Percentiles rank a stretch among this genome's conserved stretches.
Evolutionary conservation across 2,329 filamentous ascomycete species (phyloP).

Genomic region (Penicillium polonicum): DNA sequence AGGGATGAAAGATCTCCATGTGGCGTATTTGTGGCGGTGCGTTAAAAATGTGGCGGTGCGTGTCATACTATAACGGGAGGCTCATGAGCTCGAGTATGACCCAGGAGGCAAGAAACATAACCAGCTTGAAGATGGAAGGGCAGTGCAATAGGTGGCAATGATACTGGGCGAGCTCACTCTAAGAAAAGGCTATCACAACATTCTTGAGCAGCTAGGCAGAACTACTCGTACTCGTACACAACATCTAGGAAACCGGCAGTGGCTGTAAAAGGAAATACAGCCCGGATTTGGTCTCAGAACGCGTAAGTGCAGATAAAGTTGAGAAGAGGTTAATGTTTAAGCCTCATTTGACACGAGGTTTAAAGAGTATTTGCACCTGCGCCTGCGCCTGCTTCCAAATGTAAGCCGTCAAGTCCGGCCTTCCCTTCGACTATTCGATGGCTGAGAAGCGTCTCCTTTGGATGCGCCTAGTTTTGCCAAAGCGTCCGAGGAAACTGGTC

Average conservation of each 20-base stretch:
- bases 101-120: not conserved
- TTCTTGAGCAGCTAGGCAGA: not conserved
- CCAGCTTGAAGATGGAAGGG: not conserved
- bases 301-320: not conserved
- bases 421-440: not conserved
- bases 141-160: not conserved
- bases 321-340: not conserved
- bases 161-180: not conserved
- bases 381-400: not conserved
- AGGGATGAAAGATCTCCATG: not conserved
- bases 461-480: not conserved
- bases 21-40: conserved; percentile 8
- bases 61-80: not conserved
- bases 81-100: not conserved
- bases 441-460: not conserved
- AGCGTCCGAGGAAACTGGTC: not conserved
- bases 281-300: not conserved
- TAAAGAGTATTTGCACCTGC: not conserved
- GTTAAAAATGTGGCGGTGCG: not conserved
- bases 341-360: not conserved
- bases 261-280: not conserved
- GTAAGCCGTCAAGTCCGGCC: no score
- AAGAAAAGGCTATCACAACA: not conserved
- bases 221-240: not conserved
- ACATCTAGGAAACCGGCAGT: not conserved